phyloP scores from a whole-genome alignment of 306 rosid species.

The Sicyos edulis region DNA sequence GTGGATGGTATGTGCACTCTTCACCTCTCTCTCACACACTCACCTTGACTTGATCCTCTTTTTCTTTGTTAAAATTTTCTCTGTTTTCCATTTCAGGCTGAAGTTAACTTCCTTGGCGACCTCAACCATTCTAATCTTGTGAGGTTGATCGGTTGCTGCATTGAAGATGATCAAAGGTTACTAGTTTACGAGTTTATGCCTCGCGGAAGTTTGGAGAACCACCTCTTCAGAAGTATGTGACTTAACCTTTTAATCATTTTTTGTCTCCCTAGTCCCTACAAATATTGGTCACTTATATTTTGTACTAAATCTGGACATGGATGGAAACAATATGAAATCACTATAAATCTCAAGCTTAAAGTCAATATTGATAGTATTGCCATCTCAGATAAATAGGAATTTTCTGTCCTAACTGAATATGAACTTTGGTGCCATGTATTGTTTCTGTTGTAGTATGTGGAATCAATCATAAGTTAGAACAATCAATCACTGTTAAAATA shows the following conservation, averaged over 20 bases:
- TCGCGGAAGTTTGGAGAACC: constrained; percentile 98
- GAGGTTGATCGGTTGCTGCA: constrained; percentile 84
- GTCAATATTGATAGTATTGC: too few species aligned
- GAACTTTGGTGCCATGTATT: not conserved
- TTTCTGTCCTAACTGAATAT: not conserved
- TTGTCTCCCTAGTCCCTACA: not conserved
- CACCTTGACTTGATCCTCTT: not conserved
- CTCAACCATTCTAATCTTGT: constrained; percentile 85
- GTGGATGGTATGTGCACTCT: constrained; percentile 70
- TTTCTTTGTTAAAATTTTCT: not conserved
- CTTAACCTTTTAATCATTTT: constrained; percentile 28
- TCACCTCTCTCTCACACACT: constrained; percentile 4
- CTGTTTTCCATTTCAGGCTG: constrained; percentile 57
- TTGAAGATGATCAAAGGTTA: constrained; percentile 85
- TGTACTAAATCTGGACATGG: not conserved
- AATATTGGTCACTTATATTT: not conserved
- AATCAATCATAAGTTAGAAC: not conserved
- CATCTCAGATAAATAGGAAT: too few species aligned
- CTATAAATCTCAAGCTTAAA: not conserved
- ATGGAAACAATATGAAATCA: not conserved
- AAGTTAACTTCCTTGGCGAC: constrained; percentile 83
- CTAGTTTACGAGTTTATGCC: constrained; percentile 95
- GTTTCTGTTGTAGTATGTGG: not conserved
- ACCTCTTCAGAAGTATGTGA: constrained; percentile 85
- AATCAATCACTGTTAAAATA: not conserved